Conservation (phyloP, 108 stramenopile genomes). For the Discostella stelligeroides region DNA sequence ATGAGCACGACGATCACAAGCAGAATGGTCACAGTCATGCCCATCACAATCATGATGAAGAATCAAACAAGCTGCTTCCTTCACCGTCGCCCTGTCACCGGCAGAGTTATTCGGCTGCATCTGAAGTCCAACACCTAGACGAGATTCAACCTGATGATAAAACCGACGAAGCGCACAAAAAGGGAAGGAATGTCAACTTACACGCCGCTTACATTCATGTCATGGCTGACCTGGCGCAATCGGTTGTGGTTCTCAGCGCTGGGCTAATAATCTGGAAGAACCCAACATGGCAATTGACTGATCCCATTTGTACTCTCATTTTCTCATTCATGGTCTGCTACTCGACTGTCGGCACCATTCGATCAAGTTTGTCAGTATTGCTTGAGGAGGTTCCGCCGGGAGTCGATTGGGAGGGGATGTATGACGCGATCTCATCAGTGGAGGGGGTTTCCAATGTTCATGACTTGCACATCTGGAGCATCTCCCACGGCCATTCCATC, state of each 20-base stretch:
- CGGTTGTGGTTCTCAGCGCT: slow-evolving; percentile 88
- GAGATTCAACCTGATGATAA: slow-evolving; percentile 23
- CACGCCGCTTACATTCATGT: slow-evolving; percentile 95
- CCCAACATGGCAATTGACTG: slow-evolving; percentile 81
- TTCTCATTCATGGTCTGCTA: slow-evolving; percentile 89
- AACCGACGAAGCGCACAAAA: background rate
- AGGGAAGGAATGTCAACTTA: slow-evolving; percentile 80
- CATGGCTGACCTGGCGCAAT: slow-evolving; percentile 92
- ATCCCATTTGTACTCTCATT: slow-evolving; percentile 92
- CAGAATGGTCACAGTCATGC: slow-evolving; percentile 5
- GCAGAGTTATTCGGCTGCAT: slow-evolving; percentile 9
- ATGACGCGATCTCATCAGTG: slow-evolving; percentile 58
- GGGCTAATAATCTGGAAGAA: slow-evolving; percentile 90
- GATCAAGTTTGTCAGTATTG: slow-evolving; percentile 74
- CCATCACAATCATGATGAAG: slow-evolving; percentile 25
- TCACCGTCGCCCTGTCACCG: slow-evolving; percentile 8
- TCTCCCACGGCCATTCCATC: slow-evolving; percentile 61
- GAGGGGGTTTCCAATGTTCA: slow-evolving; percentile 81
- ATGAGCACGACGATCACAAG: slow-evolving; percentile 26
- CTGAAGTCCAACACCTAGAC: slow-evolving; percentile 34
- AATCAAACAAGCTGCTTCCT: slow-evolving; percentile 5
- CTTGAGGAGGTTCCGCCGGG: slow-evolving; percentile 90
- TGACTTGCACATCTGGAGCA: slow-evolving; percentile 92
- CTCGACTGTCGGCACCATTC: slow-evolving; percentile 78
- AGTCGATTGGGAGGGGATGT: slow-evolving; percentile 67